Conservation (phyloP, 805 yeast species). For the Ogataea corticis region DNA sequence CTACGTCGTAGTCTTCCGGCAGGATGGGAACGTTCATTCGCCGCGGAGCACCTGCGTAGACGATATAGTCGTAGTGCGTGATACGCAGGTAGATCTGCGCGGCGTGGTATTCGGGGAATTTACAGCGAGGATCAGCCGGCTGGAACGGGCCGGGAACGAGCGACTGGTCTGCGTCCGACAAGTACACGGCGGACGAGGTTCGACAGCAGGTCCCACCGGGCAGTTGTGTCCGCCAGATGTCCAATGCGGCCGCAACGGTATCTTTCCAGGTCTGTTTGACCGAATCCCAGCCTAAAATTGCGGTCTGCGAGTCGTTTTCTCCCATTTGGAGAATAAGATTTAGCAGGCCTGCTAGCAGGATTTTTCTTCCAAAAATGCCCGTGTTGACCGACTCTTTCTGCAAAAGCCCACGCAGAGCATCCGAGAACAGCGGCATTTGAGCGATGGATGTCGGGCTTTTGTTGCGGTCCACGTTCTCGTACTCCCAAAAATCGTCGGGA, state of each 20-base stretch:
- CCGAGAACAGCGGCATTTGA: slow-evolving; percentile 30
- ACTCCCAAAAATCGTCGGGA: slow-evolving; percentile 53
- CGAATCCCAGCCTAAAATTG: slow-evolving; percentile 38
- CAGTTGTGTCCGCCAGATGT: slow-evolving; percentile 55
- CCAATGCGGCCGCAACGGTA: slow-evolving; percentile 59
- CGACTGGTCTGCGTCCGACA: slow-evolving; percentile 6
- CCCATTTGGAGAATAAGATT: slow-evolving; percentile 60
- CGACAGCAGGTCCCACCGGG: slow-evolving; percentile 25
- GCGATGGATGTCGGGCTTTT: slow-evolving; percentile 18
- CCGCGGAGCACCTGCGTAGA: slow-evolving; percentile 75
- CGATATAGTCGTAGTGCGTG: slow-evolving; percentile 71
- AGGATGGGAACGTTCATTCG: slow-evolving; percentile 65
- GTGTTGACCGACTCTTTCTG: slow-evolving; percentile 44
- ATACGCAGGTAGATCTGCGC: slow-evolving; percentile 64
- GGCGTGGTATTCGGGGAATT: slow-evolving; percentile 65
- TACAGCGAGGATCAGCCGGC: slow-evolving; percentile 42
- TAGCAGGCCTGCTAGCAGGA: slow-evolving; percentile 60
- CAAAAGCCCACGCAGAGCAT: slow-evolving; percentile 38
- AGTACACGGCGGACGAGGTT: slow-evolving; percentile 18
- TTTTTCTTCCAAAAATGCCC: slow-evolving; percentile 59
- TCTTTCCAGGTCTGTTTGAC: slow-evolving; percentile 58
- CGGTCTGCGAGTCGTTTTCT: slow-evolving; percentile 54
- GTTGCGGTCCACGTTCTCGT: slow-evolving; percentile 21
- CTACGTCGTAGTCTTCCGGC: slow-evolving; percentile 49
- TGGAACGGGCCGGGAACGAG: slow-evolving; percentile 11